Percentiles rank a stretch among this genome's conserved stretches.
Evolutionary conservation across 2,329 filamentous ascomycete genomes (phyloP).

Genomic region (Fusarium nodosum): DNA sequence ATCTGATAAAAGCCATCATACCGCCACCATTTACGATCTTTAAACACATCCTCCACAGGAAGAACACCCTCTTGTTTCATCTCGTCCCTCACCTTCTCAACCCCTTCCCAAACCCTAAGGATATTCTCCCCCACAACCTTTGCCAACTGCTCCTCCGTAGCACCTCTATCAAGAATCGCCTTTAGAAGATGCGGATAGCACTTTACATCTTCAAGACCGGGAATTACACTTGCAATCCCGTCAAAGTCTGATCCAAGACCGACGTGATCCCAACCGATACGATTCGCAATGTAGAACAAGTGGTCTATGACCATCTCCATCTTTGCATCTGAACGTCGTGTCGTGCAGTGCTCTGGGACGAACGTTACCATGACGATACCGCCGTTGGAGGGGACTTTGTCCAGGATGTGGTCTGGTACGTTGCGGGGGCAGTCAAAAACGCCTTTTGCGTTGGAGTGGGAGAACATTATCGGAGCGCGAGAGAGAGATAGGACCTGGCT

Average conservation of each 20-base stretch:
- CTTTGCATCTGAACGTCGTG: neutral
- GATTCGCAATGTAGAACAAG: constrained; percentile 6
- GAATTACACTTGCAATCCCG: neutral
- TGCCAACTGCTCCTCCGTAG: neutral
- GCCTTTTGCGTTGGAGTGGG: constrained; percentile 13
- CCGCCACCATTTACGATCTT: constrained; percentile 23
- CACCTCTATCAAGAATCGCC: constrained; percentile 10
- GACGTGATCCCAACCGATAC: constrained; percentile 7
- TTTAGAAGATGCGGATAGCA: neutral
- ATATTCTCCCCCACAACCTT: constrained; percentile 10
- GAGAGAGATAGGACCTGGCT: neutral
- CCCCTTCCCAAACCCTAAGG: neutral
- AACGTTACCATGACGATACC: constrained; percentile 12
- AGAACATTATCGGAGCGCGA: constrained; percentile 9
- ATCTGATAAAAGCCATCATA: constrained; percentile 29
- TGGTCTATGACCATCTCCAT: constrained; percentile 20
- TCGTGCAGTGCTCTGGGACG: constrained; percentile 7
- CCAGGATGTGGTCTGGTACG: neutral
- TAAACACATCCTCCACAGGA: constrained; percentile 6
- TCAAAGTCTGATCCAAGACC: constrained; percentile 16
- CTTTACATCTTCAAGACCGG: neutral
- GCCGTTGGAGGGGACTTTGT: neutral
- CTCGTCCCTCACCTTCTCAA: neutral
- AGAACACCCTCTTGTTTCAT: constrained; percentile 1
- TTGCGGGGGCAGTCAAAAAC: constrained; percentile 11